Percentiles rank a stretch among this genome's conserved stretches.
Conservation (phyloP, 768 basidiomycete genomes). For the Termitomyces sp. region DNA sequence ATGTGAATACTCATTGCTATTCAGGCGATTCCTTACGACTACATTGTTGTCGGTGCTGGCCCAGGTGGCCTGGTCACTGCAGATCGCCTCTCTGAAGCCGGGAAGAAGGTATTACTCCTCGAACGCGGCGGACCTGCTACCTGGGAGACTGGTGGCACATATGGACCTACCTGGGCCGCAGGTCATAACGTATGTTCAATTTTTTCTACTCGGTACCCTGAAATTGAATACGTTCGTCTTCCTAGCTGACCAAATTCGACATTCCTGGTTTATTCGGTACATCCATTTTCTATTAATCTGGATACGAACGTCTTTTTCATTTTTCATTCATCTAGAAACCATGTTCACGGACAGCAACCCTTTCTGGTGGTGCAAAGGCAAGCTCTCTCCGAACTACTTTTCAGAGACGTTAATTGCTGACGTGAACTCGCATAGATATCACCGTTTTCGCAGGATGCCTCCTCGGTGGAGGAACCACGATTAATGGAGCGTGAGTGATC, state of each 20-base stretch:
- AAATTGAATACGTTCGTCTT: not conserved
- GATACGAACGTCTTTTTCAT: too few species aligned
- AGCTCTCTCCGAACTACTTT: not conserved
- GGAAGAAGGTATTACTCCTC: slow-evolving; percentile 61
- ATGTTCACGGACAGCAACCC: slow-evolving; percentile 58
- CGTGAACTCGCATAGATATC: slow-evolving; percentile 39
- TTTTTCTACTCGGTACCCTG: not conserved
- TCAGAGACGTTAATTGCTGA: not conserved
- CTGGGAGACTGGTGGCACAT: slow-evolving; percentile 56
- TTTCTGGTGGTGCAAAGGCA: slow-evolving; percentile 68
- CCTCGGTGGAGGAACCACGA: slow-evolving; percentile 59
- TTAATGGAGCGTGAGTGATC: slow-evolving; percentile 58
- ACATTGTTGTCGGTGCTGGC: slow-evolving; percentile 58
- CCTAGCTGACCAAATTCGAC: slow-evolving; percentile 63
- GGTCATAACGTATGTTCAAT: slow-evolving; percentile 39
- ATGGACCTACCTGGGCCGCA: slow-evolving; percentile 48
- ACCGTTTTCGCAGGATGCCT: slow-evolving; percentile 64
- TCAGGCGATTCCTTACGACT: slow-evolving; percentile 48
- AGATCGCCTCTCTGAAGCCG: slow-evolving; percentile 57
- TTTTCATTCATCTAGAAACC: slow-evolving; percentile 36
- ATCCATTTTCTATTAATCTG: not conserved
- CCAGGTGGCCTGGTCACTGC: slow-evolving; percentile 59
- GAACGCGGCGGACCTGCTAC: slow-evolving; percentile 67
- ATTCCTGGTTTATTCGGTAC: slow-evolving; percentile 56
- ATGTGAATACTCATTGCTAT: not conserved